A percentile compares a stretch with the other conserved stretches of the same genome.
Conservation (phyloP, 2,329 filamentous ascomycete genomes). For the Zalaria obscura region DNA sequence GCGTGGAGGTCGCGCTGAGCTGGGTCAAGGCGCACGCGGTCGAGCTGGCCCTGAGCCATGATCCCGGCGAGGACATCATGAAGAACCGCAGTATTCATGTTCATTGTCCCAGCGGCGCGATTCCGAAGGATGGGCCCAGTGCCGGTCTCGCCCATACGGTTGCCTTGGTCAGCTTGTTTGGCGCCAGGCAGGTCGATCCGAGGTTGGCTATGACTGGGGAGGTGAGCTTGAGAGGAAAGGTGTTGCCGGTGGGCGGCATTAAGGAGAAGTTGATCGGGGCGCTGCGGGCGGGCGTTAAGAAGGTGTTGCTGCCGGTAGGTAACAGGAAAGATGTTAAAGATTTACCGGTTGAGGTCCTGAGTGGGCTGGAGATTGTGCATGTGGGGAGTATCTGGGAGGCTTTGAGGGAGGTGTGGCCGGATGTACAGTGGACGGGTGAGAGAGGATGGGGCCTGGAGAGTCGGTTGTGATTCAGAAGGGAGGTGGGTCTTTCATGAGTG, state of each 20-base stretch:
- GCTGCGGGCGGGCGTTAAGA: conserved; percentile 83
- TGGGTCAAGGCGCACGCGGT: conserved; percentile 97
- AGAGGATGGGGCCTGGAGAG: conserved; percentile 61
- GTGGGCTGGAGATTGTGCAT: conserved; percentile 76
- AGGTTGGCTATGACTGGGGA: conserved; percentile 89
- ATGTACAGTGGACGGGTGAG: conserved; percentile 69
- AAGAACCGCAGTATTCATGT: conserved; percentile 88
- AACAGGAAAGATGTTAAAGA: conserved; percentile 91
- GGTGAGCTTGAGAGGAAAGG: conserved; percentile 67
- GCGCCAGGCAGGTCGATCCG: conserved; percentile 70
- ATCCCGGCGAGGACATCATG: conserved; percentile 85
- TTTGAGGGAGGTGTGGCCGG: conserved; percentile 81
- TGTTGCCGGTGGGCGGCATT: conserved; percentile 91
- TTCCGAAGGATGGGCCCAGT: conserved; percentile 76
- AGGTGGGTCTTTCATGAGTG: too few species aligned
- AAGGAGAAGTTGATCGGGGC: conserved; percentile 98
- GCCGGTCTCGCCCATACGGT: conserved; percentile 91
- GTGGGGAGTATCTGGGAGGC: conserved; percentile 93
- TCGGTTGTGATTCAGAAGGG: conserved; percentile 40
- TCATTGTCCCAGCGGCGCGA: conserved; percentile 86
- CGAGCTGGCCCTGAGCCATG: conserved; percentile 69
- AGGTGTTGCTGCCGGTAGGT: conserved; percentile 71
- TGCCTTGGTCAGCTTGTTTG: conserved; percentile 81
- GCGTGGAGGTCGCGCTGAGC: conserved; percentile 84
- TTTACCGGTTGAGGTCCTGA: conserved; percentile 75